Base-by-base conservation (phyloP, 148 eudicot genomes). In the Dysphania ambrosioides region DNA sequence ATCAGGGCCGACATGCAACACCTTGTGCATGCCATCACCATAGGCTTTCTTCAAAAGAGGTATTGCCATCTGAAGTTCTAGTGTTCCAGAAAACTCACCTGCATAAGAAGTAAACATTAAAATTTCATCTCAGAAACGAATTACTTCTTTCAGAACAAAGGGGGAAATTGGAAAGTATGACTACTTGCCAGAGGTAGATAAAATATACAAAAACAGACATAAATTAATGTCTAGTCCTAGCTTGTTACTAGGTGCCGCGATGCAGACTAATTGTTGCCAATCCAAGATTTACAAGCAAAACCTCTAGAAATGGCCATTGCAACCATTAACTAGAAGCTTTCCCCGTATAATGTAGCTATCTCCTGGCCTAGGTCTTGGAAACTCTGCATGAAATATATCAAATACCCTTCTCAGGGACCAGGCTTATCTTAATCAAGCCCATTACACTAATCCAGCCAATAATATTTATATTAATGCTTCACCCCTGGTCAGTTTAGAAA, bases 1-100 rank as follows among this genome's bases (percentile, higher is more conserved):
- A 34, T 95, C 99, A 0, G 94, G 99, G 24, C 99, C 99, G 42
- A 95, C 91, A 71, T 95, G 97, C 82, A 95, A 83, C 53, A 95
- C 91, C 85, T 92, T 92, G 41, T 66, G 90, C 96, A 95, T 88
- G 74, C 83, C 82, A 73, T 90, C 91, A 31, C 92, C 89, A 68
- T 94, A 94, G 31, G 96, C 87, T 73, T 87, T 90, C 81, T 91
- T 91, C 83, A 94, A 77, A 72, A 83, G 24, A 42, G 99, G 94
- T 79, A 90, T 73, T 62, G 93, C 83, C 73, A 49, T 86, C 66
- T 77, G 86, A 79, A 89, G 79, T 78, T 92, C 99, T n/a, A 58
- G 73, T 58, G 96, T 80, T 79, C 96, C 89, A 49, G 94, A 87
- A 73, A 84, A 81, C 70, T 86, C 94, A 70, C 92, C 97, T 92